Percentiles rank a stretch among this genome's conserved stretches.
phyloP scores from a whole-genome alignment of 345 rosid species.

The Streptanthus diversifolius region DNA sequence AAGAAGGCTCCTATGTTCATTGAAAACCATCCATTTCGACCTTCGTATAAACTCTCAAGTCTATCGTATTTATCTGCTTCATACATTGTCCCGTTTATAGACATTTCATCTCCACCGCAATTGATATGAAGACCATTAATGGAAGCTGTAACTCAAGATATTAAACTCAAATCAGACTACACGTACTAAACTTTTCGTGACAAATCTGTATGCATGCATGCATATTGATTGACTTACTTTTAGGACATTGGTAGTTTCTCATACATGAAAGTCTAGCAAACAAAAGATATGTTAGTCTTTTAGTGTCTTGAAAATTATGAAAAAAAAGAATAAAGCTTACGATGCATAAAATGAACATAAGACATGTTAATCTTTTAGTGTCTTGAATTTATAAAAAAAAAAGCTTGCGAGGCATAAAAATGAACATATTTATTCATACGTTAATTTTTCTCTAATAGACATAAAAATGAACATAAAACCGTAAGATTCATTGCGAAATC shows the following conservation, averaged over 20 bases:
- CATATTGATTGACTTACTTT: slow-evolving; percentile 32
- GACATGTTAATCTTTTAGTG: not conserved
- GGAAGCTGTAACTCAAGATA: slow-evolving; percentile 28
- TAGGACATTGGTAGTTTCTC: slow-evolving; percentile 14
- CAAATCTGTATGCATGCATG: not conserved
- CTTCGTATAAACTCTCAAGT: slow-evolving; percentile 25
- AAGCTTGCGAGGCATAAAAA: no score
- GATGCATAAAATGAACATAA: not conserved
- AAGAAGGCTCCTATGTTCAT: slow-evolving; percentile 56
- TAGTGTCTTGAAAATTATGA: not conserved
- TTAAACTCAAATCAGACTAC: not conserved
- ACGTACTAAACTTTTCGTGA: not conserved
- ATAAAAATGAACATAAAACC: no score
- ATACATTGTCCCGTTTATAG: slow-evolving; percentile 31
- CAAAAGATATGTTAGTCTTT: not conserved
- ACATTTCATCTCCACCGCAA: slow-evolving; percentile 50
- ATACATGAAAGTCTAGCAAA: slow-evolving; percentile 2
- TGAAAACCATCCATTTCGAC: slow-evolving; percentile 45
- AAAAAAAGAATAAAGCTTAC: not conserved
- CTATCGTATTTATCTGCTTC: slow-evolving; percentile 48
- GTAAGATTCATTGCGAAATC: no score
- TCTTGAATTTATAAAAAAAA: no score
- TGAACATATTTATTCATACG: no score
- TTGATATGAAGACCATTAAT: slow-evolving; percentile 42
- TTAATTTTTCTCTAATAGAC: no score